Evolutionary conservation across 176 grass and related monocot genomes (phyloP).

Genomic region (Oryza meyeriana): DNA sequence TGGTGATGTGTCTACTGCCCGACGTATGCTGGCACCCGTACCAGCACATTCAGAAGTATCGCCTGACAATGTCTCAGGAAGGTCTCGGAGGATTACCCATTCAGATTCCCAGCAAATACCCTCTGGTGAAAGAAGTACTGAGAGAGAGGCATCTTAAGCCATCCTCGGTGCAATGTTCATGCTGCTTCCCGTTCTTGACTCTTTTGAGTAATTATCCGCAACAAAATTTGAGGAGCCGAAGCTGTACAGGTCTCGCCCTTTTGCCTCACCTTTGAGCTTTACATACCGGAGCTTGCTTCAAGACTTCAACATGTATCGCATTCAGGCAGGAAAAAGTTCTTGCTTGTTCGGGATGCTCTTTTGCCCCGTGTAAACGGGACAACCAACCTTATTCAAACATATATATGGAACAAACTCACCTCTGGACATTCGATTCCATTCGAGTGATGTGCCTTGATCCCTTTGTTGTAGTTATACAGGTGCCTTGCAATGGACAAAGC

Average conservation of each 20-base stretch:
- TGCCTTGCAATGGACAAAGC: slow-evolving; percentile 34
- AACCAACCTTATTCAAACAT: slow-evolving; percentile 32
- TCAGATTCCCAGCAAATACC: slow-evolving; percentile 56
- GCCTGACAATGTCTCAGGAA: slow-evolving; percentile 32
- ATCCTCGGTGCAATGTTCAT: slow-evolving; percentile 28
- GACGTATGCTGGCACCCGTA: slow-evolving; percentile 38
- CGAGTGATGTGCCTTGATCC: slow-evolving; percentile 23
- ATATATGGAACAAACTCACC: slow-evolving; percentile 36
- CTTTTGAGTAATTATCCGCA: slow-evolving; percentile 24
- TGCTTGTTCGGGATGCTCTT: slow-evolving; percentile 42
- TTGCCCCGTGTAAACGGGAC: slow-evolving; percentile 46
- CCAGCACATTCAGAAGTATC: slow-evolving; percentile 41
- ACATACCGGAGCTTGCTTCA: slow-evolving; percentile 45
- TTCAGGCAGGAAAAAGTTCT: slow-evolving; percentile 56
- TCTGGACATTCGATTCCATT: slow-evolving; percentile 21
- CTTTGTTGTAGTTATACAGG: slow-evolving; percentile 35
- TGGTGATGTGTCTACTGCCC: slow-evolving; percentile 35
- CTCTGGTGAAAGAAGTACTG: slow-evolving; percentile 56
- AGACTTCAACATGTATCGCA: slow-evolving; percentile 43
- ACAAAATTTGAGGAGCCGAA: slow-evolving; percentile 45
- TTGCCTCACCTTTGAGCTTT: slow-evolving; percentile 39
- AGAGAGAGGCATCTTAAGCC: slow-evolving; percentile 63
- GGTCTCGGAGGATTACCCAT: slow-evolving; percentile 34
- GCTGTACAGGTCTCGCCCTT: slow-evolving; percentile 44
- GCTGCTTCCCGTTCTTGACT: slow-evolving; percentile 39